A percentile compares a stretch with the other conserved stretches of the same genome.
phyloP scores from a whole-genome alignment of 139 green algal genomes.

The Micractinium sp. region DNA sequence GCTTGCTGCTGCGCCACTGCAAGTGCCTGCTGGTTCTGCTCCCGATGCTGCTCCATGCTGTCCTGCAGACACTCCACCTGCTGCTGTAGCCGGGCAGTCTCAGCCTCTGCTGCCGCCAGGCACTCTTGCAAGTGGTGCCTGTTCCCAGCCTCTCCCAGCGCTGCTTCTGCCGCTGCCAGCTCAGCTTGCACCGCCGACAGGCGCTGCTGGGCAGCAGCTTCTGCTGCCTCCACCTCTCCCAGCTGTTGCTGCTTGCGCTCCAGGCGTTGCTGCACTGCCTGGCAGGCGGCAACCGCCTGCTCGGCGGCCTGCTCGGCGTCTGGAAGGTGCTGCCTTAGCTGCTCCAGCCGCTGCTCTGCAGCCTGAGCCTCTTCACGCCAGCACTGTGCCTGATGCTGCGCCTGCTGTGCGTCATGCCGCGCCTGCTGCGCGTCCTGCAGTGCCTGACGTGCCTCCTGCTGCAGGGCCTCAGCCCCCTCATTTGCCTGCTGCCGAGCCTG shows the following conservation, averaged over 20 bases:
- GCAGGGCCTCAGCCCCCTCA: neutral
- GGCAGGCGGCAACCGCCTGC: neutral
- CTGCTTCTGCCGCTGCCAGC: neutral
- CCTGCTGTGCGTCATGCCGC: neutral
- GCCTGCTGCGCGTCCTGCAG: neutral
- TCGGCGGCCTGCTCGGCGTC: neutral
- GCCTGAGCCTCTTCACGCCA: neutral
- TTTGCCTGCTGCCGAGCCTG: neutral
- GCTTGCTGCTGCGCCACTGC: neutral
- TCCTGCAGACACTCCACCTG: neutral
- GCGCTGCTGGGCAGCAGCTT: neutral
- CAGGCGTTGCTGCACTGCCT: neutral
- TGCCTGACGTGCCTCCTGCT: no score
- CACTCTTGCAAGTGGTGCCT: neutral
- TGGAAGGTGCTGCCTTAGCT: neutral
- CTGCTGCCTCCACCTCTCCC: neutral
- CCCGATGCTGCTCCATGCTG: conserved; percentile 14
- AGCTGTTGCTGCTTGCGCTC: neutral
- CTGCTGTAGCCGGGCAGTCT: neutral
- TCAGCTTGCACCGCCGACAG: neutral
- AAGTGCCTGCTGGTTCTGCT: conserved; percentile 6
- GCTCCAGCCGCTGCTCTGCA: neutral
- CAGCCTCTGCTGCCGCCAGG: neutral
- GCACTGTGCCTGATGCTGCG: neutral
- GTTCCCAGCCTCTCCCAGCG: neutral